Evolutionary conservation across 2,329 filamentous ascomycete genomes (phyloP).

Genomic region (Calonectria pseudoreteaudii): DNA sequence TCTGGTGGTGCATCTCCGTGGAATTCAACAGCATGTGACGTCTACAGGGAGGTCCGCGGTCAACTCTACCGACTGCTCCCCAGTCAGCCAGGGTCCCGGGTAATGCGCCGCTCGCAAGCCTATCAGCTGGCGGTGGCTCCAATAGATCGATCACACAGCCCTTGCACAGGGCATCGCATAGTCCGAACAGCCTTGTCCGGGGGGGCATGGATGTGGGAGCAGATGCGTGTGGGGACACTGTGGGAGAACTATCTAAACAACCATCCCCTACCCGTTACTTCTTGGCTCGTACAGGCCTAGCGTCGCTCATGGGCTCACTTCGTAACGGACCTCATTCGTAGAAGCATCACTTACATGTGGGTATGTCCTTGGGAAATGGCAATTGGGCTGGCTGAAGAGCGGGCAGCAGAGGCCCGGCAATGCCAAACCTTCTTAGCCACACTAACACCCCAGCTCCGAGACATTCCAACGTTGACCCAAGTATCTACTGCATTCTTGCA

Average conservation of each 20-base stretch:
- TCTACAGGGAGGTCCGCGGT: background rate
- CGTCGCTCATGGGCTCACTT: background rate
- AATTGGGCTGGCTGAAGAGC: constrained; percentile 22
- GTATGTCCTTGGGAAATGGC: background rate
- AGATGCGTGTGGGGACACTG: background rate
- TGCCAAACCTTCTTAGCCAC: constrained; percentile 25
- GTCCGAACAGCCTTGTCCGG: constrained; percentile 1
- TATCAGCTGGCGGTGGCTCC: background rate
- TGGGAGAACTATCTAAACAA: constrained; percentile 12
- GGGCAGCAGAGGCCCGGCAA: constrained; percentile 10
- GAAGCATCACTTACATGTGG: constrained; percentile 6
- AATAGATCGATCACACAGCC: constrained; percentile 19
- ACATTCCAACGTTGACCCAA: constrained; percentile 29
- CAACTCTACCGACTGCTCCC: background rate
- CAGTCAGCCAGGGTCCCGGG: background rate
- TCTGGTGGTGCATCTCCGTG: background rate
- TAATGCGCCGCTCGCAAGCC: background rate
- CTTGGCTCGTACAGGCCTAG: constrained; percentile 8
- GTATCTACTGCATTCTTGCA: constrained; percentile 31
- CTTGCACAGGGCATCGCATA: constrained; percentile 4
- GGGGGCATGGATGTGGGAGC: background rate
- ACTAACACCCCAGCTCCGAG: constrained; percentile 27
- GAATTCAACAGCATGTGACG: background rate
- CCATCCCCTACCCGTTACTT: constrained; percentile 5
- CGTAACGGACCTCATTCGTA: constrained; percentile 1